Evolutionary conservation across 148 eudicot genomes (phyloP).

Genomic region (Persicaria maculosa): DNA sequence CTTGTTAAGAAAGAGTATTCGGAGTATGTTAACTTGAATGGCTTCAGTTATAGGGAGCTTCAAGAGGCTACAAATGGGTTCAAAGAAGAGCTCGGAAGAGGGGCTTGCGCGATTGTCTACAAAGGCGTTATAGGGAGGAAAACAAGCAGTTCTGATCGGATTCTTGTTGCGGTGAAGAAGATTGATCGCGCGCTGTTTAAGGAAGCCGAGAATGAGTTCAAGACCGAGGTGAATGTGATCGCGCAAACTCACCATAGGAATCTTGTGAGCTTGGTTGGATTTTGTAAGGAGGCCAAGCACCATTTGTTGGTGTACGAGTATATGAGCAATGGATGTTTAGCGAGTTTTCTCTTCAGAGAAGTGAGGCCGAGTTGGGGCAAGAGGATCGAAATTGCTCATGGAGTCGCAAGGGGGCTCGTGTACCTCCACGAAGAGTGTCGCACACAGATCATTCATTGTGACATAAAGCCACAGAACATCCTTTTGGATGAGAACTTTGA

Average conservation of each 20-base stretch:
- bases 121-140: not conserved
- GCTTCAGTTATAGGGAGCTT: not conserved
- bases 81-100: conserved; percentile 1
- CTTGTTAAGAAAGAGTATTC: not conserved
- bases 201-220: not conserved
- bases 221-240: not conserved
- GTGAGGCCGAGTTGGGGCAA: conserved; percentile 9
- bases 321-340: conserved; percentile 17
- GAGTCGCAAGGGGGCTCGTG: conserved; percentile 13
- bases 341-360: conserved; percentile 15
- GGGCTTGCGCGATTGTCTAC: not conserved
- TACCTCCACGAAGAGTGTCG: not conserved
- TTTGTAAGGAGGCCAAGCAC: not conserved
- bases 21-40: not conserved
- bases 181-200: not conserved
- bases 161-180: not conserved
- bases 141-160: not conserved
- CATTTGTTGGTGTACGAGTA: conserved; percentile 18
- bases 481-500: not conserved
- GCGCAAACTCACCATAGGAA: not conserved
- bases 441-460: conserved; percentile 16
- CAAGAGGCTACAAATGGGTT: not conserved
- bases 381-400: conserved; percentile 13
- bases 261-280: not conserved
- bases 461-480: not conserved